phyloP scores from a whole-genome alignment of 2,329 filamentous ascomycete species.

The Gaeumannomyces tritici region DNA sequence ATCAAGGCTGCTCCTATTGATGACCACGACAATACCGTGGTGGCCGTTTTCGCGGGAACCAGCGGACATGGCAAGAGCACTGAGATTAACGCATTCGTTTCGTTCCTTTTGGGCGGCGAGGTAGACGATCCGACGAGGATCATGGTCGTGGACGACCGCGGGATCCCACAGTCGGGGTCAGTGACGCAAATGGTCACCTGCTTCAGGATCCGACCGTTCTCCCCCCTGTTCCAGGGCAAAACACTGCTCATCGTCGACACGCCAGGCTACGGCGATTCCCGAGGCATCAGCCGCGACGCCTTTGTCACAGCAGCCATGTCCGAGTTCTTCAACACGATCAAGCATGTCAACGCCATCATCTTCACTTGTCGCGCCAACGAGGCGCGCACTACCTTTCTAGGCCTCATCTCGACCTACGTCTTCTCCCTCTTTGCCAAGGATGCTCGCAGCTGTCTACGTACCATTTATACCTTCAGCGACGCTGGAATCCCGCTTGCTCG shows the following conservation, averaged over 20 bases:
- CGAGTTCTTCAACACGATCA: not conserved
- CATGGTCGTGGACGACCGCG: not conserved
- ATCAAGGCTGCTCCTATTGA: not conserved
- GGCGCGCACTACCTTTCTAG: not conserved
- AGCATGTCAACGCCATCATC: not conserved
- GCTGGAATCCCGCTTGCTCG: not conserved
- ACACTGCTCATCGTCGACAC: not conserved
- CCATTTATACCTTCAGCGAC: not conserved
- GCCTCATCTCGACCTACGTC: not conserved
- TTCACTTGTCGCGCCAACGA: not conserved
- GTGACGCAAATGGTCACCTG: not conserved
- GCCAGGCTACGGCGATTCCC: not conserved
- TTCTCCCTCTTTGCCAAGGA: not conserved
- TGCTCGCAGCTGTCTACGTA: not conserved
- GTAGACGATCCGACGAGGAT: not conserved
- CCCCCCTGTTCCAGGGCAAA: not conserved
- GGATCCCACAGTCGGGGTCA: not conserved
- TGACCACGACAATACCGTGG: not conserved
- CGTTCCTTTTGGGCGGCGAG: not conserved
- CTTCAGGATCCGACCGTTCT: not conserved
- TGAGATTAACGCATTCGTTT: not conserved
- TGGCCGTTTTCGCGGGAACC: not conserved
- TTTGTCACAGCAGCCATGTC: not conserved
- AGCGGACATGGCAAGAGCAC: not conserved
- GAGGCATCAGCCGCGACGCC: not conserved